These are phyloP conservation scores for Hymenoscyphus repandus DNA, from an alignment of 2,329 filamentous ascomycete genomes.

Conservation along the genomic window DNA sequence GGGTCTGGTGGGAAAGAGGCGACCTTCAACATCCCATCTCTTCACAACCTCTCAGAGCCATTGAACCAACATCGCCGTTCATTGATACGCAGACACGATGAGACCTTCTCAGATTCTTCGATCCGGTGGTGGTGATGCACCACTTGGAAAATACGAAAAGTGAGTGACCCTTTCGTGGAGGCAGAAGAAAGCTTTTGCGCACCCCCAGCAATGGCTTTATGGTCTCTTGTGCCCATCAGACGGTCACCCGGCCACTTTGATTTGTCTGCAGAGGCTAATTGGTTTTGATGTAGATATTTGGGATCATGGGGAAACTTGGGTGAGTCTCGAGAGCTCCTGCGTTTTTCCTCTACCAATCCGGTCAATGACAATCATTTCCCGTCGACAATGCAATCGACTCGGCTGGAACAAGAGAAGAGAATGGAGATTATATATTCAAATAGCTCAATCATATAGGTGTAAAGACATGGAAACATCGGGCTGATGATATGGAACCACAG, in stretches of 20 bases:
- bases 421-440: not conserved
- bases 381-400: not conserved
- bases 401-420: not conserved
- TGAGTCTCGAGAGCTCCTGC: constrained; percentile 24
- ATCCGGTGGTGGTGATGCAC: constrained; percentile 27
- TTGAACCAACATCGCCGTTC: constrained; percentile 19
- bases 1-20: constrained; percentile 19
- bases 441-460: not conserved
- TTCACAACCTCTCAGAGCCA: constrained; percentile 13
- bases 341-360: not conserved
- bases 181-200: constrained; percentile 15
- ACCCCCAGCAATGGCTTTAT: too few species aligned
- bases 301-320: constrained; percentile 32
- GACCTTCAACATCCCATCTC: constrained; percentile 15
- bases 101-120: constrained; percentile 30
- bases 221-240: constrained; percentile 1
- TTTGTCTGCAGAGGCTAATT: constrained; percentile 19
- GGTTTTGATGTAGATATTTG: constrained; percentile 24
- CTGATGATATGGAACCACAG: constrained; percentile 35
- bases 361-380: not conserved
- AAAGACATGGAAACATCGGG: not conserved
- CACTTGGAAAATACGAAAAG: constrained; percentile 33
- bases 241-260: not conserved
- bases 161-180: constrained; percentile 21
- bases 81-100: constrained; percentile 26